Evolutionary conservation across 163 green algal genomes (phyloP).

Genomic region (Trebouxiophyceae sp.): DNA sequence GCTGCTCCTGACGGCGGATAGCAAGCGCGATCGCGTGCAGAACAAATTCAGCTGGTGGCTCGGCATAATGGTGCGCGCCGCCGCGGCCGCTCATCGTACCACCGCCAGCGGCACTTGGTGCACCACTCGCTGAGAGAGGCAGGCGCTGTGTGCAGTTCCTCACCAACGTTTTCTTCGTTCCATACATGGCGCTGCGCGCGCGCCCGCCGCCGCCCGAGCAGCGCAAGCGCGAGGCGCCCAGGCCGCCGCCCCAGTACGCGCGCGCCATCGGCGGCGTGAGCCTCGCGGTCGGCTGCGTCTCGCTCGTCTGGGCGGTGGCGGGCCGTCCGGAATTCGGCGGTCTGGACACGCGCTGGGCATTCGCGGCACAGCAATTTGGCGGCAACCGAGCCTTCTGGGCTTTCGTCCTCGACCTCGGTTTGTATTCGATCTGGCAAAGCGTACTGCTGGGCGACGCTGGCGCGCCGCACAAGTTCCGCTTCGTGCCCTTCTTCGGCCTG

Average conservation of each 20-base stretch:
- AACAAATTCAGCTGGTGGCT: constrained; percentile 51
- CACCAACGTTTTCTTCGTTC: constrained; percentile 78
- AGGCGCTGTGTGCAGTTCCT: constrained; percentile 37
- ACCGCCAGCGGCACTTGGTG: not conserved
- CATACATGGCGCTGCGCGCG: constrained; percentile 76
- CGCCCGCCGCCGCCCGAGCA: constrained; percentile 2
- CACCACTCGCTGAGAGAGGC: not conserved
- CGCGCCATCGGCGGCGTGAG: constrained; percentile 38
- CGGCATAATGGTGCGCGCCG: constrained; percentile 47
- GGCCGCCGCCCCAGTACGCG: constrained; percentile 38
- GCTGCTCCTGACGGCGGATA: constrained; percentile 68
- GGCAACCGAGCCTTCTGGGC: constrained; percentile 67
- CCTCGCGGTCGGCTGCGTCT: constrained; percentile 46
- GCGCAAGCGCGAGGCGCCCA: not conserved
- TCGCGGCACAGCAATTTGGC: constrained; percentile 13
- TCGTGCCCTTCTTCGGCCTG: constrained; percentile 73
- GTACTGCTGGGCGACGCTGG: constrained; percentile 50
- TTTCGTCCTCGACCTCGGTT: constrained; percentile 57
- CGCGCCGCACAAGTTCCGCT: constrained; percentile 32
- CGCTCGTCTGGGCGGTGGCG: constrained; percentile 53
- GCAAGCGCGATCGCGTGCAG: constrained; percentile 28
- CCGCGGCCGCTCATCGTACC: not conserved
- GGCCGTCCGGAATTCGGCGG: constrained; percentile 69
- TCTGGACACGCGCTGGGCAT: constrained; percentile 24
- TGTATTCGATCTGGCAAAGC: constrained; percentile 75